These are phyloP conservation scores for Ligustrum vulgare DNA, from an alignment of 257 asterid species.

Conservation along the genomic window DNA sequence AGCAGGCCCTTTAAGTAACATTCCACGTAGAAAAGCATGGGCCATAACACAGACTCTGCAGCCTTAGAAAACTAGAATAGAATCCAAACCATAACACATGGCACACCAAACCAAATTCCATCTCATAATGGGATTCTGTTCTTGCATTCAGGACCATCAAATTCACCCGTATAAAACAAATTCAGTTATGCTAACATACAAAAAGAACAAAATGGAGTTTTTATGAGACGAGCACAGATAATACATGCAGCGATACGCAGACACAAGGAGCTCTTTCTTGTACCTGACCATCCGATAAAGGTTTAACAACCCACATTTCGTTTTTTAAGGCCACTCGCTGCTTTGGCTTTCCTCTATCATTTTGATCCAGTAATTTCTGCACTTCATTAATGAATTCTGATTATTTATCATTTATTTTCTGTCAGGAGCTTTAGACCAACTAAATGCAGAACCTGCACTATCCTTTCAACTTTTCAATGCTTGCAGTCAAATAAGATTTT, in stretches of 20 bases:
- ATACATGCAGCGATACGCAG: constrained; percentile 1
- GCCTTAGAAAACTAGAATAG: constrained; percentile 6
- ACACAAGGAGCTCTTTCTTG: constrained; percentile 1
- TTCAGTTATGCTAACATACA: constrained; percentile 7
- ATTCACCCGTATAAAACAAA: constrained; percentile 13
- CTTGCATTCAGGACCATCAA: constrained; percentile 18
- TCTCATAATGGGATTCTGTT: constrained; percentile 7
- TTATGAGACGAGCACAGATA: constrained; percentile 11
- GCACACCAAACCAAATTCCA: background rate
- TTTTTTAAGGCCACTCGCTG: constrained; percentile 84
- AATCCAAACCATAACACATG: background rate
- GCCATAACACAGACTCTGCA: constrained; percentile 6
- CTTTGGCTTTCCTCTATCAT: constrained; percentile 60
- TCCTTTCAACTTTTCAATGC: background rate
- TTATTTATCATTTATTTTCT: constrained; percentile 12
- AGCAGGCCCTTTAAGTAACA: constrained; percentile 7
- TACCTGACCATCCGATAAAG: constrained; percentile 96
- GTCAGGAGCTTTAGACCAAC: constrained; percentile 11
- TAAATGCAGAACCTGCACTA: background rate
- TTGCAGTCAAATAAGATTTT: background rate
- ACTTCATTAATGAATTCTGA: constrained; percentile 36
- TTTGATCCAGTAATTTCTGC: constrained; percentile 91
- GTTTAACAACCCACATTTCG: constrained; percentile 89
- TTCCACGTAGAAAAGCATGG: constrained; percentile 4
- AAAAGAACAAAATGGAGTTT: constrained; percentile 14